Base-by-base conservation (phyloP, 2,329 filamentous ascomycete genomes). In the Xylariaceae sp. region DNA sequence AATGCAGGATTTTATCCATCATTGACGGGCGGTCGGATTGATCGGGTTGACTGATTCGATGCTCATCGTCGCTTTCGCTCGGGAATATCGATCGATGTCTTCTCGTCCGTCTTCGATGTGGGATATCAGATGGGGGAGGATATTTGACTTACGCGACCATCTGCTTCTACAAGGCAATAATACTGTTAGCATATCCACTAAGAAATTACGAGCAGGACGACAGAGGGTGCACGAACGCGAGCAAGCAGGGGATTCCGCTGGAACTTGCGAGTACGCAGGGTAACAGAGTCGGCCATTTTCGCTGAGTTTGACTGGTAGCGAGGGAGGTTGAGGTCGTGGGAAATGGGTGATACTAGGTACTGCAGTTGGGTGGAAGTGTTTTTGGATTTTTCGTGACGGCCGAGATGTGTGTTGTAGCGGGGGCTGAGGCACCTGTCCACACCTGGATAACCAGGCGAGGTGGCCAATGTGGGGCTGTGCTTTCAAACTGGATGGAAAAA, bases 201-300 rank as follows among this genome's bases (percentile, higher is more conserved):
- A 27, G 31, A 27, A 11, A 33, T 1, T 4, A 14, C 11, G 4
- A n/a, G 24, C 28, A 34, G 18, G 16, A 12, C 16, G n/a, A n/a
- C n/a, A n/a, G n/a, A 12, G 23, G 21, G 36, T 11, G n/a, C 14
- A 48, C 46, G 41, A 42, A 46, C 46, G 47, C 43, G 45, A 43
- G 43, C 48, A 68, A 98, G 84, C 67, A 98, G 88, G 71, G 92
- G 87, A 83, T 98, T 98, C 78, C 89, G 88, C 76, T 97, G 94
- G 86, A 98, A 98, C 81, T 97, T 97, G 86, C 92, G 90, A 74
- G 92, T 98, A 78, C 92, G 82, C 75, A 89, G 74, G 64, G 84
- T 88, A 68, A 88, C 83, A 66, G 73, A 71, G 74, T 89, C 85
- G 74, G 89, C 85, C 90, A 96, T 95, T 71, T 73, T 94, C 76